Evolutionary conservation across 768 basidiomycete genomes (phyloP).

Genomic region (Leucocoprinus leucothites): DNA sequence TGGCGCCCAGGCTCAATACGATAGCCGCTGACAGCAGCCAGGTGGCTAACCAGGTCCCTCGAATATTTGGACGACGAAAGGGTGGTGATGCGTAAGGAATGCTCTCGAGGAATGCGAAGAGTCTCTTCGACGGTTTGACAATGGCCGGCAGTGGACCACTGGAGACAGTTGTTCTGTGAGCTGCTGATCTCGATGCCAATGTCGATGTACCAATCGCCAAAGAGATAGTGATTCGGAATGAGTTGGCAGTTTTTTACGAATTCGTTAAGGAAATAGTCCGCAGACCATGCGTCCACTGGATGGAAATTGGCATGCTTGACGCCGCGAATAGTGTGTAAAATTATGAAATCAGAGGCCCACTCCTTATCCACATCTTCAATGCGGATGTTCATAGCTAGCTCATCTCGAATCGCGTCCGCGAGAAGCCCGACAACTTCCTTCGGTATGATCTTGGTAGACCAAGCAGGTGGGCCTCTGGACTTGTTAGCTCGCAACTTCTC

Average conservation of each 20-base stretch:
- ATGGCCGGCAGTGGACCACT: slow-evolving; percentile 26
- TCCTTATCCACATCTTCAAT: background rate
- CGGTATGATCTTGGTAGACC: slow-evolving; percentile 18
- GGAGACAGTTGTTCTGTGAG: slow-evolving; percentile 18
- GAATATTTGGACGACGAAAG: slow-evolving; percentile 20
- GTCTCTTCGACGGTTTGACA: too few species aligned
- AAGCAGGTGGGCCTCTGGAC: slow-evolving; percentile 14
- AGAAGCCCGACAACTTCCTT: background rate
- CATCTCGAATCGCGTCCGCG: too few species aligned
- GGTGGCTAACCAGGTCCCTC: slow-evolving; percentile 25
- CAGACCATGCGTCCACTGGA: too few species aligned
- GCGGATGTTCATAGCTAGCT: background rate
- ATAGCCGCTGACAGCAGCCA: slow-evolving; percentile 28
- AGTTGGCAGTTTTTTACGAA: too few species aligned
- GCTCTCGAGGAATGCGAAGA: background rate
- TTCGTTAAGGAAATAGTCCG: too few species aligned
- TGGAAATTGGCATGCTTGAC: too few species aligned
- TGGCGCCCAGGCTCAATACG: too few species aligned
- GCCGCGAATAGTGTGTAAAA: too few species aligned
- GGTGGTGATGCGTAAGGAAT: slow-evolving; percentile 20
- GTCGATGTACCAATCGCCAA: slow-evolving; percentile 23
- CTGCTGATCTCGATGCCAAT: slow-evolving; percentile 25
- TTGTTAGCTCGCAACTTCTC: slow-evolving; percentile 21
- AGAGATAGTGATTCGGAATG: too few species aligned
- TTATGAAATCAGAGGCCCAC: slow-evolving; percentile 1